Evolutionary conservation across 2,329 filamentous ascomycete genomes (phyloP).

Genomic region (Didymella glomerata): DNA sequence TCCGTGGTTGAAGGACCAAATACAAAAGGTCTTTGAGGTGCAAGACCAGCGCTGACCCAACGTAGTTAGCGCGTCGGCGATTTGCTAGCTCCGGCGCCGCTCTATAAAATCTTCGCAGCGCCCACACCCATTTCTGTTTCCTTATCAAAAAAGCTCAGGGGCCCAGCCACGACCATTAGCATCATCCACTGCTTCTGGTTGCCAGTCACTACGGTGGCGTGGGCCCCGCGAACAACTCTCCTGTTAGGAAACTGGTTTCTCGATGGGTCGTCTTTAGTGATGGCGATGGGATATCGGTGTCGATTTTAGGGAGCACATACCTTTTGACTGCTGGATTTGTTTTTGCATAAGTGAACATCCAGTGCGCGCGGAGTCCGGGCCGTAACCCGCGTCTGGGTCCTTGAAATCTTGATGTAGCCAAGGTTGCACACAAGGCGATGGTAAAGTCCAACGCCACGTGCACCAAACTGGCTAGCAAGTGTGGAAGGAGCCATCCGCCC

Average conservation of each 20-base stretch:
- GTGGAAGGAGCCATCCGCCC: background rate
- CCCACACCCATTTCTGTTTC: slow-evolving; percentile 53
- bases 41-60: background rate
- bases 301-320: slow-evolving; percentile 72
- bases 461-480: background rate
- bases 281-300: slow-evolving; percentile 75
- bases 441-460: background rate
- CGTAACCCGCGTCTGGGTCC: background rate
- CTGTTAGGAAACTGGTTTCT: slow-evolving; percentile 73
- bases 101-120: slow-evolving; percentile 18
- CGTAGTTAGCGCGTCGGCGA: slow-evolving; percentile 17
- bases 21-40: background rate
- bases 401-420: background rate
- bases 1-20: background rate
- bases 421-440: background rate
- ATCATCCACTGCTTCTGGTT: slow-evolving; percentile 69
- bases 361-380: too few relatives aligned
- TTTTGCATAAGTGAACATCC: background rate
- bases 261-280: slow-evolving; percentile 74
- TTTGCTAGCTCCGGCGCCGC: slow-evolving; percentile 14
- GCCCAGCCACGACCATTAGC: slow-evolving; percentile 73
- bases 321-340: slow-evolving; percentile 17
- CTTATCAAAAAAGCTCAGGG: slow-evolving; percentile 66
- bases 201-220: slow-evolving; percentile 69
- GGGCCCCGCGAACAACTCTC: slow-evolving; percentile 70